Conservation (phyloP, 2,329 filamentous ascomycete species). For the Aspergillus aculeatus region DNA sequence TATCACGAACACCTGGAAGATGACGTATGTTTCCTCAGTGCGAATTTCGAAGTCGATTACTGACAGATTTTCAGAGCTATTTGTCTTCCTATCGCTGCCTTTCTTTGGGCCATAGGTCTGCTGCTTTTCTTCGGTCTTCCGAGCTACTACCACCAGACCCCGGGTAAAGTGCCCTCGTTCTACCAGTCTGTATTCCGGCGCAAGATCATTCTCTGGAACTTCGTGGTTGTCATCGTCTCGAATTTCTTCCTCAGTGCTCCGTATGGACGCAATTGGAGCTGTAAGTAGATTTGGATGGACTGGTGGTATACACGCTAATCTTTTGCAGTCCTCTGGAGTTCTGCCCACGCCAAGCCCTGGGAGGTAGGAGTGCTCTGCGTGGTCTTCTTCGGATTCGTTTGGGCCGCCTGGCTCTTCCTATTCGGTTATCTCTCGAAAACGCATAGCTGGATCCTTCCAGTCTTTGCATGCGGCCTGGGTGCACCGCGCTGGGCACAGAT, state of each 20-base stretch:
- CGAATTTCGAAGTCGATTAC: background rate
- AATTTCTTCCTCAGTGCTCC: constrained; percentile 67
- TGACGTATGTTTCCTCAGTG: constrained; percentile 36
- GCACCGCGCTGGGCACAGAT: constrained; percentile 68
- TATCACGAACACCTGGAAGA: constrained; percentile 46
- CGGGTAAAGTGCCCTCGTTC: constrained; percentile 64
- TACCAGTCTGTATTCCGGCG: constrained; percentile 61
- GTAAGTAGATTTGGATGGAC: constrained; percentile 28
- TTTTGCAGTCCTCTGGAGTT: constrained; percentile 54
- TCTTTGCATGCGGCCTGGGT: constrained; percentile 65
- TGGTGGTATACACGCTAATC: constrained; percentile 4
- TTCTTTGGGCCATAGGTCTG: constrained; percentile 58
- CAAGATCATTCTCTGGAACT: constrained; percentile 67
- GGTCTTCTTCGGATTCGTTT: constrained; percentile 55
- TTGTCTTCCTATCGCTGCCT: constrained; percentile 56
- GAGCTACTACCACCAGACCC: constrained; percentile 64
- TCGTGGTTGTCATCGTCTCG: constrained; percentile 62
- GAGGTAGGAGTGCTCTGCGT: constrained; percentile 54
- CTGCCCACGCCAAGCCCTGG: constrained; percentile 57
- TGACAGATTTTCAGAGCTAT: constrained; percentile 42
- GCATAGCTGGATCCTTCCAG: constrained; percentile 66
- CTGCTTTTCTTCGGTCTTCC: constrained; percentile 62
- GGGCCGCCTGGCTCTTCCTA: constrained; percentile 48
- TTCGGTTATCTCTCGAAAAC: constrained; percentile 58
- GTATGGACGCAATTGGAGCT: constrained; percentile 67